A percentile compares a stretch with the other conserved stretches of the same genome.
phyloP scores from a whole-genome alignment of 495 filamentous ascomycete species.

The Astrothelium subdiscretum region DNA sequence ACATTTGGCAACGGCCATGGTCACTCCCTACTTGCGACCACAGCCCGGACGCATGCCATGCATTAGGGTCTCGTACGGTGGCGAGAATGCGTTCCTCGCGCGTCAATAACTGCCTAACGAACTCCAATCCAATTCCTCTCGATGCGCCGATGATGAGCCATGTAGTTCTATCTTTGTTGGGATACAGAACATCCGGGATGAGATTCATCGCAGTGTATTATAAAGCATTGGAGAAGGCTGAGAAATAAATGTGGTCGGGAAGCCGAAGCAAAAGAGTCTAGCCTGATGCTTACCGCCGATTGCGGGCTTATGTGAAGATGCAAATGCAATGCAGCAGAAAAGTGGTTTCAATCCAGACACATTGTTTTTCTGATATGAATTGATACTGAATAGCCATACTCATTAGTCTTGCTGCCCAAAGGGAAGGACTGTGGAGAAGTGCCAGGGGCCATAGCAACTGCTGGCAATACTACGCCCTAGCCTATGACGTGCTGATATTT shows the following conservation, averaged over 20 bases:
- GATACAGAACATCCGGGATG: conserved; percentile 21
- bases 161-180: conserved; percentile 25
- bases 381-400: not conserved
- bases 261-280: not conserved
- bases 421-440: not conserved
- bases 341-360: not conserved
- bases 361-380: not conserved
- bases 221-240: not conserved
- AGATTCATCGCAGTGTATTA: conserved; percentile 18
- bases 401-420: not conserved
- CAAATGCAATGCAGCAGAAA: not conserved
- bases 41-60: conserved; percentile 30
- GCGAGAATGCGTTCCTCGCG: conserved; percentile 39
- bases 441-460: not conserved
- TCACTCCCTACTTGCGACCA: conserved; percentile 31
- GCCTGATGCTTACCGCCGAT: conserved; percentile 5
- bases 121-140: conserved; percentile 47
- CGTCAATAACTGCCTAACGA: conserved; percentile 37
- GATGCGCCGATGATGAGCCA: conserved; percentile 47
- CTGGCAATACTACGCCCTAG: too few species aligned
- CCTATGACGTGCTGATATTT: too few species aligned
- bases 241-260: not conserved
- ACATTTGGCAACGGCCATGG: conserved; percentile 31
- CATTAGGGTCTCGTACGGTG: conserved; percentile 34
- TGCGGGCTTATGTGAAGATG: not conserved